Evolutionary conservation across 345 rosid species (phyloP).

Genomic region (Gossypium turneri): DNA sequence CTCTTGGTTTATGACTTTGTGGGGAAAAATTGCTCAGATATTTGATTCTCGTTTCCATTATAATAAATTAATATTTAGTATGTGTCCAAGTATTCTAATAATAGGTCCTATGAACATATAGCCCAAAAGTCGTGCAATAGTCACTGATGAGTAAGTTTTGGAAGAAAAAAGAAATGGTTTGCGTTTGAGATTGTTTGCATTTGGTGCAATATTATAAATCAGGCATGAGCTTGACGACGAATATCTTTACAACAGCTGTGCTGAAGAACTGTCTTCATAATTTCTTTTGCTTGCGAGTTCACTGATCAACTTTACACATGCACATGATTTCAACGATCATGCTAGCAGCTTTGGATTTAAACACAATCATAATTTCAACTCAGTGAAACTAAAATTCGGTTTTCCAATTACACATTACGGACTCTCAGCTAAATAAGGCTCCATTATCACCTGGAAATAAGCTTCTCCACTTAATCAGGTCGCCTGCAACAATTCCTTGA

Average conservation of each 20-base stretch:
- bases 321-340: neutral
- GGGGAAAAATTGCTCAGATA: neutral
- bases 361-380: neutral
- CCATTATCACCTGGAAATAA: neutral
- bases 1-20: neutral
- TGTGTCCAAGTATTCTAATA: neutral
- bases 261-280: neutral
- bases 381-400: neutral
- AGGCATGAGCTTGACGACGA: no score
- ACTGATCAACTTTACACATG: neutral
- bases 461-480: constrained; percentile 14
- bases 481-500: constrained; percentile 71
- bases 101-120: neutral
- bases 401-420: neutral
- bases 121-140: no score
- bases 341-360: neutral
- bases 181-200: no score
- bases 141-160: no score
- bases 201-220: no score
- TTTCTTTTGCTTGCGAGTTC: neutral
- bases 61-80: neutral
- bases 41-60: neutral
- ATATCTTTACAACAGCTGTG: neutral
- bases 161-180: no score
- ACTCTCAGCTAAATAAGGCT: no score